A percentile compares a stretch with the other conserved stretches of the same genome.
Conservation (phyloP, 2,329 filamentous ascomycete genomes). For the Coniochaeta pulveracea region DNA sequence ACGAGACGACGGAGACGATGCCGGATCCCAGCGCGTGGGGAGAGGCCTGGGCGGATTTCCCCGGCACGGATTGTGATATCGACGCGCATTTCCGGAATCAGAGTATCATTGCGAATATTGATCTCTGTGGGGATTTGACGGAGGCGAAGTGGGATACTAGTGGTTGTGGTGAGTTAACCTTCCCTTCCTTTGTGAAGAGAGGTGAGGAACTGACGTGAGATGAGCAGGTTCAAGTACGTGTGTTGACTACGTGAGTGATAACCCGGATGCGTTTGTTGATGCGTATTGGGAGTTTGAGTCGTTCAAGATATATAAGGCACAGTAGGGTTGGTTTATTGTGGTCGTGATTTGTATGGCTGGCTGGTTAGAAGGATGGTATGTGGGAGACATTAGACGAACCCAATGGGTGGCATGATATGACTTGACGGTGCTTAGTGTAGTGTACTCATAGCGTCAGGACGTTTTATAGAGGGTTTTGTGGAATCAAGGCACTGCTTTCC, state of each 20-base stretch:
- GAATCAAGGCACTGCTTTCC: no score
- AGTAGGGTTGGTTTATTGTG: neutral
- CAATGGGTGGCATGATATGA: no score
- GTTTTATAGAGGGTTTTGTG: no score
- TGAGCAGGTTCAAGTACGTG: constrained; percentile 41
- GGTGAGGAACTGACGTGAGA: neutral
- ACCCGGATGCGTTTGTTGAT: constrained; percentile 41
- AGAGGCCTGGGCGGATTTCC: constrained; percentile 51
- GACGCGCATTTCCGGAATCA: constrained; percentile 49
- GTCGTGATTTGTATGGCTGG: neutral
- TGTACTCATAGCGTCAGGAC: no score
- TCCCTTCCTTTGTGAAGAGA: neutral
- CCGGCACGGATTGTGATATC: constrained; percentile 50
- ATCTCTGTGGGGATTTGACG: constrained; percentile 48
- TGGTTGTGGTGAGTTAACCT: constrained; percentile 25
- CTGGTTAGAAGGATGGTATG: constrained; percentile 1
- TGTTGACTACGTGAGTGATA: constrained; percentile 43
- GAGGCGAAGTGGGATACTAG: constrained; percentile 33
- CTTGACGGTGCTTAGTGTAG: no score
- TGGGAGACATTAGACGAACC: no score
- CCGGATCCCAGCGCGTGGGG: constrained; percentile 56
- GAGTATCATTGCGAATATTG: constrained; percentile 56
- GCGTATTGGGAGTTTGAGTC: constrained; percentile 56
- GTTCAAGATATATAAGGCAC: constrained; percentile 44
- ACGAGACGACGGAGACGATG: constrained; percentile 13